These are phyloP conservation scores for Bondarzewia mesenterica DNA, from an alignment of 1,284 basidiomycete genomes.

Conservation along the genomic window DNA sequence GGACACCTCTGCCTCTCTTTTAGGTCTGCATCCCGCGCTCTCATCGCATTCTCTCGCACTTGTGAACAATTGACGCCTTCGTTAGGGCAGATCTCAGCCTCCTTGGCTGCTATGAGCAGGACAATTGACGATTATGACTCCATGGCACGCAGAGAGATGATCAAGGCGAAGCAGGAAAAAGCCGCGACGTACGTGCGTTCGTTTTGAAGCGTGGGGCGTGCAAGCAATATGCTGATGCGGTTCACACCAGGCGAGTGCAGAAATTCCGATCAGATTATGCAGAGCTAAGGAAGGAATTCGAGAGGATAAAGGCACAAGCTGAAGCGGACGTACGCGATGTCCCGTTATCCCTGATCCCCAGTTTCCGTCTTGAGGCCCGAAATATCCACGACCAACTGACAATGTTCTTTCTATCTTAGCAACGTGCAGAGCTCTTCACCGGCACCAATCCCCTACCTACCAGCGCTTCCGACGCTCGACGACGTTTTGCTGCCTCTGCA, in stretches of 20 bases:
- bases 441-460: slow-evolving; percentile 31
- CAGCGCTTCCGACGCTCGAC: slow-evolving; percentile 46
- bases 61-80: neutral
- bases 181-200: slow-evolving; percentile 68
- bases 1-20: slow-evolving; percentile 69
- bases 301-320: slow-evolving; percentile 42
- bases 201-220: neutral
- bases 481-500: slow-evolving; percentile 40
- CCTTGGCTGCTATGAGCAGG: slow-evolving; percentile 83
- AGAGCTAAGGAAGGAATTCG: slow-evolving; percentile 67
- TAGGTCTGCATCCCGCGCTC: slow-evolving; percentile 44
- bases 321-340: slow-evolving; percentile 28
- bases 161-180: slow-evolving; percentile 91
- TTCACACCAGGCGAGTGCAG: slow-evolving; percentile 61
- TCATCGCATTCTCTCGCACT: neutral
- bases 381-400: neutral
- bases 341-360: neutral
- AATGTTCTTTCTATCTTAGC: slow-evolving; percentile 20
- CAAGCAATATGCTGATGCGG: neutral
- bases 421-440: slow-evolving; percentile 53
- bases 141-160: slow-evolving; percentile 91
- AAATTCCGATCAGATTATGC: slow-evolving; percentile 74
- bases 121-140: slow-evolving; percentile 95
- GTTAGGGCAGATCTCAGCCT: slow-evolving; percentile 91
- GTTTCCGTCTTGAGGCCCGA: neutral